Evolutionary conservation across 2,329 filamentous ascomycete genomes (phyloP).

Genomic region (Aspergillus amoenus): DNA sequence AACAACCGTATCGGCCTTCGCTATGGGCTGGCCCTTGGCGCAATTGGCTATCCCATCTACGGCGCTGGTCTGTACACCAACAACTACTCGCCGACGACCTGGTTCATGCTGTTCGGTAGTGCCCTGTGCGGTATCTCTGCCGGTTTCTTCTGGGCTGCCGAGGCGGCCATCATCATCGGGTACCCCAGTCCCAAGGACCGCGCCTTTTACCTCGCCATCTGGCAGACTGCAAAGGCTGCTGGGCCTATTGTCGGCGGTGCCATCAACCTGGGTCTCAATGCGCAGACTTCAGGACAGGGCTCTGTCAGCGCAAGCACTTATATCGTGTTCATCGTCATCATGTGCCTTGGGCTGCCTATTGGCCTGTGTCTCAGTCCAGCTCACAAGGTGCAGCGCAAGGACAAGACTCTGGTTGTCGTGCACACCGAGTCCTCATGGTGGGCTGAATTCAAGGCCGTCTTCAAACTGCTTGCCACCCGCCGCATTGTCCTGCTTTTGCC

Average conservation of each 20-base stretch:
- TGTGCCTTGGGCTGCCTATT: conserved; percentile 13
- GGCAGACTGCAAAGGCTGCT: conserved; percentile 14
- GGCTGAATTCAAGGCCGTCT: conserved; percentile 12
- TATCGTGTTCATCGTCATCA: conserved; percentile 16
- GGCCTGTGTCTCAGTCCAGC: conserved; percentile 8
- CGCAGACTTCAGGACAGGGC: conserved; percentile 2
- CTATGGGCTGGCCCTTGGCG: conserved; percentile 6
- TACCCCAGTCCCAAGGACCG: conserved; percentile 13
- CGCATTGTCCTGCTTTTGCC: conserved; percentile 21
- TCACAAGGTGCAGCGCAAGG: conserved; percentile 11
- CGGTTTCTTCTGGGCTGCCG: conserved; percentile 13
- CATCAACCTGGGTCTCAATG: conserved; percentile 11
- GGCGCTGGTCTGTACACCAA: conserved; percentile 14
- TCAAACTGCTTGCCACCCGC: conserved; percentile 4
- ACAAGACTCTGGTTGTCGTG: conserved; percentile 8
- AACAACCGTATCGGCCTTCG: conserved; percentile 15
- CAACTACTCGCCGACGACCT: conserved; percentile 11
- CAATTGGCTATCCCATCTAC: conserved; percentile 13
- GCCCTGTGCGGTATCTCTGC: conserved; percentile 12
- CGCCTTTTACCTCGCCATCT: conserved; percentile 11
- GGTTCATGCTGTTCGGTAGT: conserved; percentile 14
- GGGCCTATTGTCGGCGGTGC: conserved; percentile 13
- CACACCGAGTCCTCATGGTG: conserved; percentile 7
- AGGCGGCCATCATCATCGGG: conserved; percentile 16
- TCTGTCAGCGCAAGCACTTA: conserved; percentile 11